These are phyloP conservation scores for Entomortierella chlamydospora DNA, from an alignment of 192 early-diverging fungal species.

Conservation along the genomic window DNA sequence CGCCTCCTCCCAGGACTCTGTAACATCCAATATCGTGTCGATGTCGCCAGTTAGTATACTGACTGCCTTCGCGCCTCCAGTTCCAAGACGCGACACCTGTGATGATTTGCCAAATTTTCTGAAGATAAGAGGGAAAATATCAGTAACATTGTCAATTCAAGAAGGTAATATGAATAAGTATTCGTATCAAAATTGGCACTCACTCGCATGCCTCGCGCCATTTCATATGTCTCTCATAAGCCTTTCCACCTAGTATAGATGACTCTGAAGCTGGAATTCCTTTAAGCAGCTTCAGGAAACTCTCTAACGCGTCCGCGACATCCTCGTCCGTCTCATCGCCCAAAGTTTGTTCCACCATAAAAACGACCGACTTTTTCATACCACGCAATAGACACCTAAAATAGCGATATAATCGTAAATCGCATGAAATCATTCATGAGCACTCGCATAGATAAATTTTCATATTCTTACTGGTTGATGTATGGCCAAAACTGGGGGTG, in stretches of 20 bases:
- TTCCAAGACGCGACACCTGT: slow-evolving; percentile 13
- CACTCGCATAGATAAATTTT: not conserved
- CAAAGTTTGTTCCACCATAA: slow-evolving; percentile 40
- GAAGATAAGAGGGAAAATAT: not conserved
- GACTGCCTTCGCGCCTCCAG: slow-evolving; percentile 8
- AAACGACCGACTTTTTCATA: slow-evolving; percentile 23
- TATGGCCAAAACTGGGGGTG: slow-evolving; percentile 49
- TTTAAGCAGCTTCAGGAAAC: slow-evolving; percentile 11
- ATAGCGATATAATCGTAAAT: not conserved
- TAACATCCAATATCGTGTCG: slow-evolving; percentile 50
- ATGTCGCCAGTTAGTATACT: slow-evolving; percentile 50
- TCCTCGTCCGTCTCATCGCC: slow-evolving; percentile 36
- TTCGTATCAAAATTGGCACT: not conserved
- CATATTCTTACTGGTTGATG: slow-evolving; percentile 21
- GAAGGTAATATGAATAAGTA: not conserved
- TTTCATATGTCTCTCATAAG: slow-evolving; percentile 10
- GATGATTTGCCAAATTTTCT: slow-evolving; percentile 28
- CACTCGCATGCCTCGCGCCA: slow-evolving; percentile 45
- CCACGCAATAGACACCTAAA: slow-evolving; percentile 41
- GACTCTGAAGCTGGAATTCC: slow-evolving; percentile 28
- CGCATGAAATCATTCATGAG: not conserved
- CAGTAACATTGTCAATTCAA: too few species aligned
- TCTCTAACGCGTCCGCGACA: slow-evolving; percentile 23
- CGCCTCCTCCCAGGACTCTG: slow-evolving; percentile 63
- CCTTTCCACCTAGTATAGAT: slow-evolving; percentile 7